Evolutionary conservation across 2,329 filamentous ascomycete species (phyloP).

Genomic region (Verticillium nubilum): DNA sequence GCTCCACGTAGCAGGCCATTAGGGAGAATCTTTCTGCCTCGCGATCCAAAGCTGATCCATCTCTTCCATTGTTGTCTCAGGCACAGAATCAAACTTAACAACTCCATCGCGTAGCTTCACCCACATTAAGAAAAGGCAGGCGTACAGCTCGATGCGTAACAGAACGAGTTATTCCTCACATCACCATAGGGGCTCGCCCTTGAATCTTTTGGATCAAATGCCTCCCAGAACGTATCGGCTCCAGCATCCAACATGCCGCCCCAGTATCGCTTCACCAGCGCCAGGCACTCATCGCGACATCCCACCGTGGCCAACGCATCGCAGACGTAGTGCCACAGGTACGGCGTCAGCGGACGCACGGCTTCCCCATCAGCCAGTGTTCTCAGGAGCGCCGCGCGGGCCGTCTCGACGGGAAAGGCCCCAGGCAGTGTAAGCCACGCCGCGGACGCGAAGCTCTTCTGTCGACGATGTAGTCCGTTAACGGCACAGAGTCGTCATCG

Average conservation of each 20-base stretch:
- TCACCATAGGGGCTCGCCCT: slow-evolving; percentile 24
- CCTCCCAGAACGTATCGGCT: slow-evolving; percentile 27
- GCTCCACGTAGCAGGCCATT: too few relatives aligned
- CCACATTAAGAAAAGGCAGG: slow-evolving; percentile 20
- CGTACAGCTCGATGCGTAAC: slow-evolving; percentile 26
- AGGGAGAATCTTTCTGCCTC: too few relatives aligned
- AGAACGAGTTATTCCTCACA: slow-evolving; percentile 25
- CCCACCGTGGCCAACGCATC: slow-evolving; percentile 20
- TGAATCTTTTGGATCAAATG: slow-evolving; percentile 19
- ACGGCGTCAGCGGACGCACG: slow-evolving; percentile 22
- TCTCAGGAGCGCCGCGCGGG: slow-evolving; percentile 15
- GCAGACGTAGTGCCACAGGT: slow-evolving; percentile 22
- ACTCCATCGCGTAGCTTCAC: slow-evolving; percentile 1
- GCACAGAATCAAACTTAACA: background rate
- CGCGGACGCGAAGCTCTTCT: slow-evolving; percentile 21
- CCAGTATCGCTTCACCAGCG: slow-evolving; percentile 24
- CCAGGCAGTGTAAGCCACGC: slow-evolving; percentile 24
- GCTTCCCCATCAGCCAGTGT: slow-evolving; percentile 17
- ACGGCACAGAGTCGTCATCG: slow-evolving; percentile 17
- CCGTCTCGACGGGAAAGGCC: slow-evolving; percentile 13
- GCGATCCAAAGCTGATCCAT: background rate
- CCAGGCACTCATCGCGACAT: slow-evolving; percentile 18
- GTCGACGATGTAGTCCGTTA: slow-evolving; percentile 28
- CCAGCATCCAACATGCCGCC: slow-evolving; percentile 24
- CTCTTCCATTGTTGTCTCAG: background rate